Conservation (phyloP, 2,329 filamentous ascomycete species). For the Stachybotrys chlorohalonatus region DNA sequence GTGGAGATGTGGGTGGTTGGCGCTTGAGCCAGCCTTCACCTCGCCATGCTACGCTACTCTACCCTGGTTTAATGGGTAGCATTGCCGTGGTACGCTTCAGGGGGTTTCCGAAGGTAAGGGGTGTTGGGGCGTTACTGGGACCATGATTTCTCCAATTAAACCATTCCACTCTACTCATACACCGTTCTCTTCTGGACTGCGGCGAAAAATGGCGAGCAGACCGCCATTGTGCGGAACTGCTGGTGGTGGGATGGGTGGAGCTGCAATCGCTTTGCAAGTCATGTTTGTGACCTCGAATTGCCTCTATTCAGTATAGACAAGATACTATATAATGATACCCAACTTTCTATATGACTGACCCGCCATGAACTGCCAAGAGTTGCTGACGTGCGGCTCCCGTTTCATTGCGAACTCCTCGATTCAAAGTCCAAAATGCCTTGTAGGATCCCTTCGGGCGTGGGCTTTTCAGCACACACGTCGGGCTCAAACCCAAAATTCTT, state of each 20-base stretch:
- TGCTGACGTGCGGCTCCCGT: not conserved
- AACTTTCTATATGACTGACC: not conserved
- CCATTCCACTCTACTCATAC: too few species aligned
- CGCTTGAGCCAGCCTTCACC: conserved; percentile 13
- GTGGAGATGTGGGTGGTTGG: conserved; percentile 94
- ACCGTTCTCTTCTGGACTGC: not conserved
- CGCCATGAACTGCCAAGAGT: too few species aligned
- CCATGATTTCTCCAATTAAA: too few species aligned
- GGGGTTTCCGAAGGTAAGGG: too few species aligned
- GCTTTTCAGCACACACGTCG: conserved; percentile 72
- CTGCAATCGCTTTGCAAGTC: too few species aligned
- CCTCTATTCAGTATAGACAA: not conserved
- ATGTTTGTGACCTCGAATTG: not conserved
- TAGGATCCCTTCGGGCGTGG: conserved; percentile 71
- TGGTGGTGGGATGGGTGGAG: not conserved
- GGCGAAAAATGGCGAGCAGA: not conserved
- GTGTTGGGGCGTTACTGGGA: too few species aligned
- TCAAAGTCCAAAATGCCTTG: conserved; percentile 49
- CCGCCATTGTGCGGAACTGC: not conserved
- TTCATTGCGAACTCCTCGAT: not conserved
- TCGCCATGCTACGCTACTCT: too few species aligned
- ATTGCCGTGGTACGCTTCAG: too few species aligned
- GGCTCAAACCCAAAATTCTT: conserved; percentile 57
- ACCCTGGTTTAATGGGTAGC: too few species aligned
- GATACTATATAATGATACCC: not conserved